These are phyloP conservation scores for Delonix regia DNA, from an alignment of 306 rosid species.

Conservation along the genomic window DNA sequence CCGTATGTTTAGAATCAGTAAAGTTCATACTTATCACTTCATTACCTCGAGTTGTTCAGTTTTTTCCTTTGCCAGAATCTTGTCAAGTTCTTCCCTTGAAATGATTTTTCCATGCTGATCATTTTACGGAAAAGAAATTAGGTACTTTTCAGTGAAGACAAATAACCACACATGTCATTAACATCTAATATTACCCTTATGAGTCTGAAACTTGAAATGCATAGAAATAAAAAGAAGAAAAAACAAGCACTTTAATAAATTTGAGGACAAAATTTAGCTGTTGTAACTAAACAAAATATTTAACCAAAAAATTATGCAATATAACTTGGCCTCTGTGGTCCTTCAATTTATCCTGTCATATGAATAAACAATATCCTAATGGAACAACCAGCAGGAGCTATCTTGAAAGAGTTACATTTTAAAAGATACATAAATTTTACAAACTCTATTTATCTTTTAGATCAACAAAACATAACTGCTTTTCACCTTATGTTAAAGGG, in stretches of 20 bases:
- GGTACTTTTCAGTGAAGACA: constrained; percentile 23
- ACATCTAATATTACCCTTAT: constrained; percentile 5
- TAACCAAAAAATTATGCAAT: constrained; percentile 19
- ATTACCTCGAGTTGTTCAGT: constrained; percentile 79
- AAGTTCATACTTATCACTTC: constrained; percentile 26
- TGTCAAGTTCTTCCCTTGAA: constrained; percentile 84
- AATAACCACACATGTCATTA: constrained; percentile 15
- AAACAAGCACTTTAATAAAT: constrained; percentile 12
- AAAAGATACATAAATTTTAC: too few relatives aligned
- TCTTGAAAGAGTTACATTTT: not conserved
- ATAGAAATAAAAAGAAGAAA: not conserved
- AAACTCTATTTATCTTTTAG: too few relatives aligned
- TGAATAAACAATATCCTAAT: constrained; percentile 8
- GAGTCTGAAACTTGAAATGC: constrained; percentile 7
- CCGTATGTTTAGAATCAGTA: not conserved
- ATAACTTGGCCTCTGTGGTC: not conserved
- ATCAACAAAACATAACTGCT: too few relatives aligned
- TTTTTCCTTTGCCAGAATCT: constrained; percentile 69
- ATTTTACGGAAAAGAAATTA: constrained; percentile 38
- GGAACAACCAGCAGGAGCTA: constrained; percentile 14
- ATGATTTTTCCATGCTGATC: constrained; percentile 85
- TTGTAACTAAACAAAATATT: not conserved
- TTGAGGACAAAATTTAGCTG: constrained; percentile 16
- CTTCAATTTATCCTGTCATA: not conserved
- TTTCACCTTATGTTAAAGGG: too few relatives aligned